phyloP scores from a whole-genome alignment of 2,329 filamentous ascomycete species.

The Eurotiales sp. region DNA sequence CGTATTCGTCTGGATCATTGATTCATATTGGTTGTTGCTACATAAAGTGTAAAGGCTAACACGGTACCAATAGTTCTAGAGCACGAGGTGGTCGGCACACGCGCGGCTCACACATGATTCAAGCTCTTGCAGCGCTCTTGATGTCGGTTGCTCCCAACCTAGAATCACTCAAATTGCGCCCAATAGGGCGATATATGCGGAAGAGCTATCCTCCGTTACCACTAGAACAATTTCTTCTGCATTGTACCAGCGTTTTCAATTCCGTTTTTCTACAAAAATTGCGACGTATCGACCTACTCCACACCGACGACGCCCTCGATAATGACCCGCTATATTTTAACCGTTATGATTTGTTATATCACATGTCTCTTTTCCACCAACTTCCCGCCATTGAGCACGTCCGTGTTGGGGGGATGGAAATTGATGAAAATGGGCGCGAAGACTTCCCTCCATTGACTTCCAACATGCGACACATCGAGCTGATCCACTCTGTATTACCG shows the following conservation, averaged over 20 bases:
- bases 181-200: constrained; percentile 12
- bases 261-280: constrained; percentile 5
- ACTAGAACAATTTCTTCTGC: constrained; percentile 12
- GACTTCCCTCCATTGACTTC: constrained; percentile 13
- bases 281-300: constrained; percentile 12
- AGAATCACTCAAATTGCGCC: constrained; percentile 12
- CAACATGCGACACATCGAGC: constrained; percentile 10
- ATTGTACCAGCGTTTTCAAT: not conserved
- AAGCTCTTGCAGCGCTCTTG: constrained; percentile 12
- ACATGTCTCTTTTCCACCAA: constrained; percentile 14
- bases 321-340: constrained; percentile 15
- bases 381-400: constrained; percentile 12
- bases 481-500: constrained; percentile 13
- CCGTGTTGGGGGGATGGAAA: constrained; percentile 14
- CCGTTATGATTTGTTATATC: constrained; percentile 14
- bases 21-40: too few species aligned
- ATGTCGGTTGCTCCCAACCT: constrained; percentile 14
- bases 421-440: constrained; percentile 13
- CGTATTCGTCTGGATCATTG: too few species aligned
- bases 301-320: constrained; percentile 12
- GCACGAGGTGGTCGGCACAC: constrained; percentile 13
- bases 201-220: constrained; percentile 8
- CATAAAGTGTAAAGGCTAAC: not conserved
- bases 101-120: constrained; percentile 15
- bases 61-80: constrained; percentile 3